Conservation (phyloP, 345 rosid species). For the Dipteronia dyeriana region DNA sequence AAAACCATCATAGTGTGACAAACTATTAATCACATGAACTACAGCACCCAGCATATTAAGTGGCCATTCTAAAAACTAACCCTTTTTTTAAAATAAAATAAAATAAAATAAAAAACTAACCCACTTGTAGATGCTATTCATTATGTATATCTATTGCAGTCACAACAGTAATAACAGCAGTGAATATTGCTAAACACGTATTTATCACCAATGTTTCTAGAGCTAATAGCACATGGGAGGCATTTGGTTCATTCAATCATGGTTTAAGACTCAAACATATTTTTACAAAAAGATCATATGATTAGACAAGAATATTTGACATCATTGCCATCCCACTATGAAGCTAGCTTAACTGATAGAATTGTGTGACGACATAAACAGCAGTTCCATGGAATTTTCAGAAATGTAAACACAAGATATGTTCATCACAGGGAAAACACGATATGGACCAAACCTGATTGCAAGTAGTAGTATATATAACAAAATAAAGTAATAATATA, state of each 20-base stretch:
- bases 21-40: background rate
- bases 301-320: background rate
- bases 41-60: background rate
- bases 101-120: background rate
- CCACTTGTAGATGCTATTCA: background rate
- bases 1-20: background rate
- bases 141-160: background rate
- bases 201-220: background rate
- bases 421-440: background rate
- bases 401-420: background rate
- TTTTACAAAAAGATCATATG: background rate
- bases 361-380: background rate
- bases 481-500: background rate
- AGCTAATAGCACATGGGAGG: background rate
- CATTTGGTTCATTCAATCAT: background rate
- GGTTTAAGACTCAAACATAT: background rate
- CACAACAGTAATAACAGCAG: background rate
- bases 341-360: background rate
- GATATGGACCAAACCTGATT: background rate
- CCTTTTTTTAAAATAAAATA: too few species aligned
- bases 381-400: background rate
- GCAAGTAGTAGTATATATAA: background rate
- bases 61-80: background rate
- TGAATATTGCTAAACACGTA: background rate
- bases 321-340: background rate